These are phyloP conservation scores for Colletotrichum chlorophyti DNA, from an alignment of 2,329 filamentous ascomycete species.

Conservation along the genomic window DNA sequence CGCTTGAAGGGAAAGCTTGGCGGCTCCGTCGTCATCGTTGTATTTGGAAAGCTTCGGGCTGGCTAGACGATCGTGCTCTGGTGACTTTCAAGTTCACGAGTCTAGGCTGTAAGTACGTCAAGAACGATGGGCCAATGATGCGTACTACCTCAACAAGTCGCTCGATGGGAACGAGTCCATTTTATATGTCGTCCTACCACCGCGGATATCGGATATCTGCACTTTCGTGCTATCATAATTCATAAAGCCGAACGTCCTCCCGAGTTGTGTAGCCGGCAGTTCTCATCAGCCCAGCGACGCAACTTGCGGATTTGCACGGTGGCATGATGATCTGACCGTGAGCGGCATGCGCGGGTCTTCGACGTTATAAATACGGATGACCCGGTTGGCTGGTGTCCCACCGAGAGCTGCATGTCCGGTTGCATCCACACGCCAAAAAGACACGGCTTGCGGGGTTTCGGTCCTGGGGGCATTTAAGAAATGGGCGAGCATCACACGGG, in stretches of 20 bases:
- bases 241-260: background rate
- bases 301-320: too few species aligned
- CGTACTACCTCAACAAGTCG: too few species aligned
- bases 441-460: background rate
- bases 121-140: too few species aligned
- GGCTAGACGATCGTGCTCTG: background rate
- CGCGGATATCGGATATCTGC: too few species aligned
- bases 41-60: background rate
- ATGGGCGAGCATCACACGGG: background rate
- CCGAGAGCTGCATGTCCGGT: background rate
- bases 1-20: conserved; percentile 47
- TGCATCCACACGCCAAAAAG: background rate
- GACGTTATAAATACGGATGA: conserved; percentile 2
- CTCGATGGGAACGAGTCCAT: too few species aligned
- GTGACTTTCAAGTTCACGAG: background rate
- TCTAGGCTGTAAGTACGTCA: too few species aligned
- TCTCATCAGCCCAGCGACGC: too few species aligned
- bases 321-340: conserved; percentile 3
- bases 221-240: too few species aligned
- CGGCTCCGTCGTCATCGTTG: conserved; percentile 13
- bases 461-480: background rate
- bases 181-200: too few species aligned
- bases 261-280: background rate
- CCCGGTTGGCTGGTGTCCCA: background rate
- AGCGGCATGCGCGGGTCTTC: background rate